These are phyloP conservation scores for Periconia sp. DNA, from an alignment of 2,329 filamentous ascomycete genomes.

Conservation along the genomic window DNA sequence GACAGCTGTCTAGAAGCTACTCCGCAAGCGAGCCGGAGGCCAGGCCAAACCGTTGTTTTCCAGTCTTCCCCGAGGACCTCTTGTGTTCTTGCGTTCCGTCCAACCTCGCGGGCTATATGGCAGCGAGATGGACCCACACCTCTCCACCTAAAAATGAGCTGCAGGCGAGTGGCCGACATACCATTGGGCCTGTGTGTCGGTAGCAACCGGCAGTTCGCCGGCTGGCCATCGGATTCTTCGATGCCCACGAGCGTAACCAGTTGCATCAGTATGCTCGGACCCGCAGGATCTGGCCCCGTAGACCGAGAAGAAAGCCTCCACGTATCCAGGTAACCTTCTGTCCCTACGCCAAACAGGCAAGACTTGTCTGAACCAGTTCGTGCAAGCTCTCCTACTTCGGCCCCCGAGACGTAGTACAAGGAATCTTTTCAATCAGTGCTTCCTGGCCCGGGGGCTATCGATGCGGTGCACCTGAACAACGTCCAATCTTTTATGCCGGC, in stretches of 20 bases:
- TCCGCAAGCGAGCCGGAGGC: slow-evolving; percentile 2
- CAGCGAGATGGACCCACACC: slow-evolving; percentile 3
- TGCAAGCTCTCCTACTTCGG: slow-evolving; percentile 25
- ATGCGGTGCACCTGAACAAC: slow-evolving; percentile 1
- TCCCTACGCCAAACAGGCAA: slow-evolving; percentile 20
- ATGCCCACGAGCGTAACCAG: slow-evolving; percentile 25
- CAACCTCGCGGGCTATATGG: slow-evolving; percentile 7
- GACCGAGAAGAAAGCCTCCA: slow-evolving; percentile 24
- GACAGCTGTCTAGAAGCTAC: slow-evolving; percentile 16
- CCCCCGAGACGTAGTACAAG: slow-evolving; percentile 10
- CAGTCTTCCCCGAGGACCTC: slow-evolving; percentile 3
- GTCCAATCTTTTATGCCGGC: slow-evolving; percentile 12
- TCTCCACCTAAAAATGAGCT: slow-evolving; percentile 13
- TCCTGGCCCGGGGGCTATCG: slow-evolving; percentile 11
- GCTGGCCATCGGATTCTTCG: not conserved
- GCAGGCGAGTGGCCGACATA: slow-evolving; percentile 5
- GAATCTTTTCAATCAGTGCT: slow-evolving; percentile 4
- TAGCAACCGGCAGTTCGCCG: not conserved
- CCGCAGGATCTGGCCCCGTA: slow-evolving; percentile 31
- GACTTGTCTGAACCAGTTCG: slow-evolving; percentile 24
- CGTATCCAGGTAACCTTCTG: slow-evolving; percentile 23
- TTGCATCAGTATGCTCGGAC: slow-evolving; percentile 25
- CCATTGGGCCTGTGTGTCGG: not conserved
- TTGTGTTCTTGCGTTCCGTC: slow-evolving; percentile 13
- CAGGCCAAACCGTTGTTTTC: not conserved